Conservation (phyloP, 495 filamentous ascomycete genomes). For the Rostrohypoxylon terebratum region DNA sequence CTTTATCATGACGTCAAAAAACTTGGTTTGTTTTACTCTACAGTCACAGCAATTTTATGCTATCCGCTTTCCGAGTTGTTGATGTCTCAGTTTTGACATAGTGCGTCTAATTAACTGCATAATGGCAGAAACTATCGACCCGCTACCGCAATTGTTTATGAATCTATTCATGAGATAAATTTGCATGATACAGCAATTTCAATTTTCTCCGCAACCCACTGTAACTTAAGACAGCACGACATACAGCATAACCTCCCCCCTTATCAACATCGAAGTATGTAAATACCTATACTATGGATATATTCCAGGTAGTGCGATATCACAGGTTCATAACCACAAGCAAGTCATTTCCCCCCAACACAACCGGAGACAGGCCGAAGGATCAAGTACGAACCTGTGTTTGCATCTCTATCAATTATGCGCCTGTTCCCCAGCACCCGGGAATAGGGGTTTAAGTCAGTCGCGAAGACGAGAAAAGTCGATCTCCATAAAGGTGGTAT, state of each 20-base stretch:
- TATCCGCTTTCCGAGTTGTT: background rate
- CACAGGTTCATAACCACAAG: conserved; percentile 16
- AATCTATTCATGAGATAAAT: conserved; percentile 6
- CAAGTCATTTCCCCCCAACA: conserved; percentile 41
- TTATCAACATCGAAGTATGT: conserved; percentile 3
- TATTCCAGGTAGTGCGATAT: conserved; percentile 11
- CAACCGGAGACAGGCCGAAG: conserved; percentile 43
- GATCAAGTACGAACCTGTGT: conserved; percentile 40
- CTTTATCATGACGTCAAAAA: conserved; percentile 31
- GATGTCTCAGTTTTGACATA: conserved; percentile 15
- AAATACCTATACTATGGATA: no score
- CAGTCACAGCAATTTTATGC: conserved; percentile 7
- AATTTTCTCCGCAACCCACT: conserved; percentile 26
- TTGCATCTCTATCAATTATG: conserved; percentile 37
- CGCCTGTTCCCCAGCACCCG: conserved; percentile 33
- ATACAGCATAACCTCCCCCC: conserved; percentile 2
- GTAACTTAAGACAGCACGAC: conserved; percentile 8
- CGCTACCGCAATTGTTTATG: conserved; percentile 35
- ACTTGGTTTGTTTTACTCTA: background rate
- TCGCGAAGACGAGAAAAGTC: conserved; percentile 11
- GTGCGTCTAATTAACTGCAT: conserved; percentile 10
- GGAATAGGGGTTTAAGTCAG: conserved; percentile 26
- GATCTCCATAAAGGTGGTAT: conserved; percentile 24
- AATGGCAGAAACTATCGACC: conserved; percentile 35
- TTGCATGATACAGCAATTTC: conserved; percentile 31